These are phyloP conservation scores for Alliaria petiolata DNA, from an alignment of 345 rosid genomes.

Conservation along the genomic window DNA sequence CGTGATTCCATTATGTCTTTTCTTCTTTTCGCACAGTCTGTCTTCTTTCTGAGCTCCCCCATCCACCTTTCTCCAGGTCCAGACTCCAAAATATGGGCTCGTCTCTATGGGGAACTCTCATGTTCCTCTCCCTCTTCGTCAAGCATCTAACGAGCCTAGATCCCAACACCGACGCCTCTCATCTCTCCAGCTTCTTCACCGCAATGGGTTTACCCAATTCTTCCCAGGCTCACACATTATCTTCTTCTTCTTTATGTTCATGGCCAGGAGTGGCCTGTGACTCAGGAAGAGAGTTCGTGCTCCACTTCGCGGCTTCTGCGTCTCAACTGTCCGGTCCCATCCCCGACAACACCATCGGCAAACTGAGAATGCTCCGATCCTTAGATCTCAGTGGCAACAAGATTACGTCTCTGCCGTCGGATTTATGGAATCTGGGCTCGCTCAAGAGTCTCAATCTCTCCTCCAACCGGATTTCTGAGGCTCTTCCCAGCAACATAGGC, in stretches of 20 bases:
- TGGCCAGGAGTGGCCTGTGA: slow-evolving; percentile 74
- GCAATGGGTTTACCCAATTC: slow-evolving; percentile 40
- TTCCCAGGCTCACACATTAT: slow-evolving; percentile 34
- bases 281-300: slow-evolving; percentile 35
- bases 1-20: slow-evolving; percentile 35
- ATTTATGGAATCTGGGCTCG: slow-evolving; percentile 77
- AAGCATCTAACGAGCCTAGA: slow-evolving; percentile 53
- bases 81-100: slow-evolving; percentile 48
- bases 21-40: slow-evolving; percentile 23
- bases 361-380: slow-evolving; percentile 56
- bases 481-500: slow-evolving; percentile 66
- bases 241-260: slow-evolving; percentile 58
- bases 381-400: slow-evolving; percentile 83
- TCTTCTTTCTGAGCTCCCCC: slow-evolving; percentile 13
- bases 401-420: slow-evolving; percentile 74
- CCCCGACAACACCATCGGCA: slow-evolving; percentile 83
- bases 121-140: slow-evolving; percentile 52
- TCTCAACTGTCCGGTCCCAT: slow-evolving; percentile 67
- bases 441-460: slow-evolving; percentile 71
- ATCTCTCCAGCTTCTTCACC: slow-evolving; percentile 59
- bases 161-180: slow-evolving; percentile 72
- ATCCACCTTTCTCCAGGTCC: not conserved
- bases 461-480: slow-evolving; percentile 57
- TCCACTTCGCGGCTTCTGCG: slow-evolving; percentile 45
- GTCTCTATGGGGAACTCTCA: slow-evolving; percentile 41